Evolutionary conservation across 352 stramenopile species (phyloP), one percentile per base, ranked within the genome.

Genomic region (Phytophthora tentaculata): DNA sequence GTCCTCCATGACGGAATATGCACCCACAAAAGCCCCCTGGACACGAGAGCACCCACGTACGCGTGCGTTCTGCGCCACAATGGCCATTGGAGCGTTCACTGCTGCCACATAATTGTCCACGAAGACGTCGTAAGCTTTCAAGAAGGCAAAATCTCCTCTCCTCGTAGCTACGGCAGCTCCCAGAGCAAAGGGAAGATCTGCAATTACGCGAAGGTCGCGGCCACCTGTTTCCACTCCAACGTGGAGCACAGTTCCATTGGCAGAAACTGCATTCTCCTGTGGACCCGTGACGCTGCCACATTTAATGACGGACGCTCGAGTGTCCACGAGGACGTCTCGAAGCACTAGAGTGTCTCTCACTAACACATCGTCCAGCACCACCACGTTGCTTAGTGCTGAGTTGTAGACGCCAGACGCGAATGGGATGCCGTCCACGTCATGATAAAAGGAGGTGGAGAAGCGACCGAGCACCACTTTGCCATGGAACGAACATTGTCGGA

Each of bases 161-260:
- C 77, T 66, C 2, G 74, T 79, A 5, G 69, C 77, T 24, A 96
- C 58, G 1, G 60, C 57, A 48, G 73, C 73, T 5, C 67, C 86
- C 26, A 94, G 62, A 73, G 50, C 28, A 49, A 95, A 96, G 2
- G 86, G 75, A 39, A 96, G 51, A 41, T 96, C 89, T 1, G 86
- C 88, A 12, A 95, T 73, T 4, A 93, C 67, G 13, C 76, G 76
- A 14, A 96, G 58, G 58, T 93, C 73, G 22, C 89, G 80, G 0
- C 90, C 90, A 13, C 90, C 90, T 16, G 76, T 93, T 50, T 96
- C 90, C 26, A 96, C 86, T 49, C 89, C 90, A 14, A 97, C 84
- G 35, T 92, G 85, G 14, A 96, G 69, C 57, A 76, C 64, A 14
- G 56, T 60, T 7, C 88, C 88, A 59, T 92, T 97, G 32, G 77